phyloP scores from a whole-genome alignment of 208 protist genomes.

The Leishmania amazonensis region DNA sequence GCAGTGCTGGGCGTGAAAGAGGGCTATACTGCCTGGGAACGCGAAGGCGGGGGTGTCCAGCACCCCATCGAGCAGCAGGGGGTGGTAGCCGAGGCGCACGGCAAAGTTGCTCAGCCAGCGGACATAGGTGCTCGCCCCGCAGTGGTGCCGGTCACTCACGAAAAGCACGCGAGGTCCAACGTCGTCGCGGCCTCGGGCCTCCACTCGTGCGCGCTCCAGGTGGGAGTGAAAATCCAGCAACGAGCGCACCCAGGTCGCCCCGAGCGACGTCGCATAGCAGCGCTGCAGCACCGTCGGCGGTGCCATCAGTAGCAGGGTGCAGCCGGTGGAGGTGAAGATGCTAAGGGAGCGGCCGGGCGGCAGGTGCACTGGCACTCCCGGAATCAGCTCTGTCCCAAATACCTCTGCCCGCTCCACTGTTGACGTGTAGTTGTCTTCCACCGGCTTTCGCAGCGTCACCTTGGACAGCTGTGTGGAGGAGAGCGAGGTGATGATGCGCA shows the following conservation, averaged over 20 bases:
- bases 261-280: slow-evolving; percentile 45
- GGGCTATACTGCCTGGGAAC: slow-evolving; percentile 40
- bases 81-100: slow-evolving; percentile 68
- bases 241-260: slow-evolving; percentile 51
- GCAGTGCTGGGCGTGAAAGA: slow-evolving; percentile 60
- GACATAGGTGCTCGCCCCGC: slow-evolving; percentile 57
- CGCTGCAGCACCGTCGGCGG: slow-evolving; percentile 49
- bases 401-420: slow-evolving; percentile 48
- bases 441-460: slow-evolving; percentile 34
- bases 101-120: slow-evolving; percentile 56
- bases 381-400: slow-evolving; percentile 52
- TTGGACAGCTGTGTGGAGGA: slow-evolving; percentile 18
- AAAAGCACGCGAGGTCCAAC: slow-evolving; percentile 67
- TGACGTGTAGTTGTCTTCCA: slow-evolving; percentile 13
- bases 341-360: slow-evolving; percentile 38
- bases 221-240: slow-evolving; percentile 64
- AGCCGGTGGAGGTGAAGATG: slow-evolving; percentile 68
- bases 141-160: slow-evolving; percentile 46
- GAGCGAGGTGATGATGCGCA: slow-evolving; percentile 44
- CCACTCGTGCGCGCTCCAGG: slow-evolving; percentile 50
- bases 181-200: slow-evolving; percentile 34
- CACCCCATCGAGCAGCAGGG: slow-evolving; percentile 57
- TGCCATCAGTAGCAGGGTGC: slow-evolving; percentile 46
- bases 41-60: slow-evolving; percentile 43
- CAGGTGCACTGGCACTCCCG: slow-evolving; percentile 50